phyloP scores from a whole-genome alignment of 306 rosid species.

The Prunus kanzakura region DNA sequence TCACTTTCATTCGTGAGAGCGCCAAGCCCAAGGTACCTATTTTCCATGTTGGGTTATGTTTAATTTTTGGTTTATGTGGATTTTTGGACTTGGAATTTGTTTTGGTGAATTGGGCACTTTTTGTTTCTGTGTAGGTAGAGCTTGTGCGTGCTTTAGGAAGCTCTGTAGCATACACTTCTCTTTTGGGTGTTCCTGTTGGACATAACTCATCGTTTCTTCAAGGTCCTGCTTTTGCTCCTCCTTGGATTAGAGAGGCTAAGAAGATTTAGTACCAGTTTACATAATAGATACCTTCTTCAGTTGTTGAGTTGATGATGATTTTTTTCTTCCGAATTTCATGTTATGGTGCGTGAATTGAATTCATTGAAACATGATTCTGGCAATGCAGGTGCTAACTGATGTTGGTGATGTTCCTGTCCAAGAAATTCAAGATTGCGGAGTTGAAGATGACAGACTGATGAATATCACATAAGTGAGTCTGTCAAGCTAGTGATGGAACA shows the following conservation, averaged over 20 bases:
- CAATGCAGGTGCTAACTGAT: constrained; percentile 77
- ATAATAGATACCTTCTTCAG: no score
- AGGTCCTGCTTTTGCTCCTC: constrained; percentile 99
- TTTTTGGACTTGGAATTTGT: no score
- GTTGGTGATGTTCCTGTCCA: constrained; percentile 96
- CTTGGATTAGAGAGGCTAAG: constrained; percentile 82
- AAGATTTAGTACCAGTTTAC: no score
- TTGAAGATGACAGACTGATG: constrained; percentile 82
- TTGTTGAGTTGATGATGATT: no score
- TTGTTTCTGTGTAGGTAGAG: constrained; percentile 54
- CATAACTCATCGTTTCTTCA: constrained; percentile 96
- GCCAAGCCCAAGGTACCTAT: constrained; percentile 78
- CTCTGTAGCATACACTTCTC: constrained; percentile 63
- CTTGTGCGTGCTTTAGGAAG: constrained; percentile 92
- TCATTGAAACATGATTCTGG: background rate
- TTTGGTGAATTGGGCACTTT: background rate
- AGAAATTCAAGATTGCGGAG: constrained; percentile 89
- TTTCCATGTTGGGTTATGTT: background rate
- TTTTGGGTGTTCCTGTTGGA: constrained; percentile 93
- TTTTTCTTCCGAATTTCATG: no score
- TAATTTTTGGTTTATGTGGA: background rate
- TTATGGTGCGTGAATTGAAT: no score
- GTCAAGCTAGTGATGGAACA: constrained; percentile 95
- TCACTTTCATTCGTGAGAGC: constrained; percentile 90
- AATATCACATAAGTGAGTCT: constrained; percentile 75